These are phyloP conservation scores for Aspergillus sp. DNA, from an alignment of 2,329 filamentous ascomycete species.

Conservation along the genomic window DNA sequence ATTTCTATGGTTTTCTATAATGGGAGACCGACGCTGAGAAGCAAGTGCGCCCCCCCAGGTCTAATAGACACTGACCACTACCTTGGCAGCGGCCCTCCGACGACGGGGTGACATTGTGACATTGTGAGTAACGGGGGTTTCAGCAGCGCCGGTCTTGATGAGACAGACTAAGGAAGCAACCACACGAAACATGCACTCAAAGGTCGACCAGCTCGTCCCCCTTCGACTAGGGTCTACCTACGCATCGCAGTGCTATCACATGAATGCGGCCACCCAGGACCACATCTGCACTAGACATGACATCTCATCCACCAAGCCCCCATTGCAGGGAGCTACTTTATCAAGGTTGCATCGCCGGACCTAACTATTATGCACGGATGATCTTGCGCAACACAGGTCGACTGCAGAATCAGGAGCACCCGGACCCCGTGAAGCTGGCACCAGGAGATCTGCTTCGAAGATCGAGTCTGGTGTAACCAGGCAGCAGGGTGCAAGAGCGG, in stretches of 20 bases:
- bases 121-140: slow-evolving; percentile 85
- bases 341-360: slow-evolving; percentile 70
- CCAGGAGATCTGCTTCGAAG: slow-evolving; percentile 68
- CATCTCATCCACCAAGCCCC: slow-evolving; percentile 21
- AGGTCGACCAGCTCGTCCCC: slow-evolving; percentile 54
- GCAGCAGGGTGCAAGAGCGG: slow-evolving; percentile 4
- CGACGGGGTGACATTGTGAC: slow-evolving; percentile 74
- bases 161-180: slow-evolving; percentile 66
- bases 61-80: slow-evolving; percentile 75
- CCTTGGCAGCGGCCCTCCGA: slow-evolving; percentile 60
- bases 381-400: slow-evolving; percentile 58
- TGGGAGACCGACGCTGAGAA: slow-evolving; percentile 58
- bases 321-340: slow-evolving; percentile 78
- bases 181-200: slow-evolving; percentile 47
- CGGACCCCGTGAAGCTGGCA: slow-evolving; percentile 66
- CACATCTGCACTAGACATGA: slow-evolving; percentile 62
- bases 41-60: slow-evolving; percentile 63
- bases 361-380: slow-evolving; percentile 53
- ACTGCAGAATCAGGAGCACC: slow-evolving; percentile 54
- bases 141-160: slow-evolving; percentile 74
- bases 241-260: slow-evolving; percentile 51
- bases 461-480: slow-evolving; percentile 39
- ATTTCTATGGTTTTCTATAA: slow-evolving; percentile 91
- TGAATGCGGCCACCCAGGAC: slow-evolving; percentile 60
- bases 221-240: slow-evolving; percentile 47